Base-by-base conservation (phyloP, 2,329 filamentous ascomycete species). In the Didymella pomorum region DNA sequence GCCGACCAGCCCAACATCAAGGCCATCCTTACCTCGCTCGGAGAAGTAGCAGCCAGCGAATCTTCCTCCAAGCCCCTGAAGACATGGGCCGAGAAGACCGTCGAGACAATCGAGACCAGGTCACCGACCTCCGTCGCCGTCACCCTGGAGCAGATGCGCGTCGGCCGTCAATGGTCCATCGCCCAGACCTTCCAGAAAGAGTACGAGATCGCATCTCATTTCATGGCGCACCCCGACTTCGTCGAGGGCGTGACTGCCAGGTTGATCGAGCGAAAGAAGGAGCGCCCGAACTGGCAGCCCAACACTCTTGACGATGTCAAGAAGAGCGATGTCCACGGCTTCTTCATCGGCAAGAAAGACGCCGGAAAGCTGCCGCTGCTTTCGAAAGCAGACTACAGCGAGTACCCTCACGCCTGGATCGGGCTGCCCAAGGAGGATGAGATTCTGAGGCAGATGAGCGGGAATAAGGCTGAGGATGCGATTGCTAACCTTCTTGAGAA, bases 191-290 rank as follows among this genome's bases (percentile, higher is more conserved):
- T 98, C 83, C 83, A 88, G 73, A 87, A 87, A 63, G 95, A 99
- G 81, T 86, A 95, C 78, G 84, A 89, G 72, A 92, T 99, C 59
- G 93, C 94, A 2, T 81, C 84, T 58, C 86, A 87, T 63, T 98
- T 99, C 81, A 98, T 99, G 94, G 83, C 84, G 56, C 89, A 95
- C 75, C 90, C 87, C 4, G 95, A 99, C 78, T 99, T 99, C 72
- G 88, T 88, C 42, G 92, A 96, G 79, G 95, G 95, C 52, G 94
- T 99, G n/a, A 87, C 87, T 50, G 89, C 92, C 23, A 85, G 89
- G 47, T 84, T 99, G 39, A 85, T 95, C 68, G 84, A 87, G 71
- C 92, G 92, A 79, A 83, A 84, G 43, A 79, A 85, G 50, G 81
- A 81, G 64, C 82, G 82, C 21, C 91, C 93, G 1, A 80, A 83